These are phyloP conservation scores for Cardamine chenopodiifolia DNA, from an alignment of 345 rosid species.

Conservation along the genomic window DNA sequence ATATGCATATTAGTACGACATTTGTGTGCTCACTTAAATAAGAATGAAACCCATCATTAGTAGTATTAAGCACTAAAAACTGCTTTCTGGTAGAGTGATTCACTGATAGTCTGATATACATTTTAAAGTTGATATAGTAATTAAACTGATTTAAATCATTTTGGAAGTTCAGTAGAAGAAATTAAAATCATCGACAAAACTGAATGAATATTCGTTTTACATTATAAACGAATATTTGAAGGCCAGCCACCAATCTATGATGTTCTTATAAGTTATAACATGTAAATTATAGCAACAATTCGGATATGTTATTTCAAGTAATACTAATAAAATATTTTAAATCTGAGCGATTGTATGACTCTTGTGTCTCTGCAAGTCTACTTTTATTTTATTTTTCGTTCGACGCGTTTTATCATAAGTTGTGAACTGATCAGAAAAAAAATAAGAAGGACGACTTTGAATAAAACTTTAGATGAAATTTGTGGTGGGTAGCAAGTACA, in stretches of 20 bases:
- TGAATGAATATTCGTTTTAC: not conserved
- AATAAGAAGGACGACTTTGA: slow-evolving; percentile 35
- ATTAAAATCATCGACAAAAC: not conserved
- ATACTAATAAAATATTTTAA: slow-evolving; percentile 4
- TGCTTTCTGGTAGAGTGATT: not conserved
- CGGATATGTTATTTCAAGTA: slow-evolving; percentile 6
- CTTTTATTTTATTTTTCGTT: not conserved
- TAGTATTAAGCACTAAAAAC: not conserved
- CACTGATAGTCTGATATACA: not conserved
- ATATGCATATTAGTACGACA: not conserved
- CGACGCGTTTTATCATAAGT: slow-evolving; percentile 35
- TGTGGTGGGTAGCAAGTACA: slow-evolving; percentile 10
- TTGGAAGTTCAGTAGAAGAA: not conserved
- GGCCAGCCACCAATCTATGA: too few species aligned
- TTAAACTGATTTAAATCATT: not conserved
- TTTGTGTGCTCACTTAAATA: not conserved
- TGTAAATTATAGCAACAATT: not conserved
- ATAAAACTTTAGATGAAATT: not conserved
- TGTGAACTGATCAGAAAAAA: slow-evolving; percentile 3
- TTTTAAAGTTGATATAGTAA: not conserved
- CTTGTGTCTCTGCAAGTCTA: slow-evolving; percentile 24
- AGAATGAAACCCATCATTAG: not conserved
- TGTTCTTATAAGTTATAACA: too few species aligned
- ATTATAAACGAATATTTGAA: not conserved
- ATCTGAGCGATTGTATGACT: slow-evolving; percentile 24